A percentile compares a stretch with the other conserved stretches of the same genome.
Evolutionary conservation across 2,329 filamentous ascomycete species (phyloP).

Genomic region (Fusarium coffeatum): DNA sequence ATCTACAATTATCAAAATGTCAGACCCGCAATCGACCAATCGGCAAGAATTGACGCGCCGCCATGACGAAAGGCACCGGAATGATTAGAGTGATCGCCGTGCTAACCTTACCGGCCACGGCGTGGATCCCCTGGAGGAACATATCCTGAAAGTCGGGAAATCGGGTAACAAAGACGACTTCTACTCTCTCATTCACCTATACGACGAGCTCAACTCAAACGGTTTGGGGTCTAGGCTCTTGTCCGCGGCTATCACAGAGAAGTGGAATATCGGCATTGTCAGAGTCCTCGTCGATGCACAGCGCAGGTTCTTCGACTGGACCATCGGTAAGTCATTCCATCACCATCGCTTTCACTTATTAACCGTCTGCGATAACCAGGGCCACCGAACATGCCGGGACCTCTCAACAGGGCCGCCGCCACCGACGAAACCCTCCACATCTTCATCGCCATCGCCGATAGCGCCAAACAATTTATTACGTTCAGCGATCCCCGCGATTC

Average conservation of each 20-base stretch:
- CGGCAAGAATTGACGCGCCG: too few relatives aligned
- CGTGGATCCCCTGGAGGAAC: not conserved
- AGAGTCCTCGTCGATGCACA: fast-evolving
- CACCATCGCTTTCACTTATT: not conserved
- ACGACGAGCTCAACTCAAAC: not conserved
- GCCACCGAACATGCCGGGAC: not conserved
- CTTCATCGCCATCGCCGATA: not conserved
- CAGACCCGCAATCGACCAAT: too few relatives aligned
- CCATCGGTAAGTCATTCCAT: not conserved
- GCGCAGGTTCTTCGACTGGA: not conserved
- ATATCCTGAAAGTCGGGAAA: not conserved
- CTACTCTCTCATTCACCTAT: not conserved
- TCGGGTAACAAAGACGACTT: not conserved
- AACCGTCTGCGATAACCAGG: not conserved
- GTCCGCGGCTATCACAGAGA: not conserved
- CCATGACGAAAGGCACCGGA: too few relatives aligned
- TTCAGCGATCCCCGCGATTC: not conserved
- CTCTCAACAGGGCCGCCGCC: not conserved
- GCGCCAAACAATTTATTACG: fast-evolving
- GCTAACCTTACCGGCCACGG: too few relatives aligned
- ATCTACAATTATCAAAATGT: not conserved
- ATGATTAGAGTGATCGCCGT: too few relatives aligned
- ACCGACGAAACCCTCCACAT: not conserved
- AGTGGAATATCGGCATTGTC: not conserved
- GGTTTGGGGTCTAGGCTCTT: not conserved